Conservation (phyloP, 768 basidiomycete species). For the Lactarius hatsudake region DNA sequence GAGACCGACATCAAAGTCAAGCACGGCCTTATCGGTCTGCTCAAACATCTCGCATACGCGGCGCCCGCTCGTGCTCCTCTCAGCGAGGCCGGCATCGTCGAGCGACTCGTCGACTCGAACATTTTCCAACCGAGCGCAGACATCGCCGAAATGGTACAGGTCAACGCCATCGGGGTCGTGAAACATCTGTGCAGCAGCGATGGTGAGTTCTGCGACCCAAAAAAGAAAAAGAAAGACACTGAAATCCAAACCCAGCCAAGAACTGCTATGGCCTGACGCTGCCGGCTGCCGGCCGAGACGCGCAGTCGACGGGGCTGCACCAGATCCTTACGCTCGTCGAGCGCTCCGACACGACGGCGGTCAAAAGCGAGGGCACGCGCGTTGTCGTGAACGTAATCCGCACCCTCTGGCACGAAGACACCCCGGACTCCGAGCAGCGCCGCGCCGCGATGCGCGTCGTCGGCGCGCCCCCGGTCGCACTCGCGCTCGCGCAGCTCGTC, state of each 20-base stretch:
- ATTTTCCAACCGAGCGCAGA: conserved; percentile 74
- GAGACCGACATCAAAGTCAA: conserved; percentile 76
- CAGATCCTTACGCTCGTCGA: conserved; percentile 72
- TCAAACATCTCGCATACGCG: conserved; percentile 79
- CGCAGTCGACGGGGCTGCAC: conserved; percentile 51
- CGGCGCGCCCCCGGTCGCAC: conserved; percentile 51
- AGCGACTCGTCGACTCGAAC: conserved; percentile 55
- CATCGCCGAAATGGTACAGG: conserved; percentile 83
- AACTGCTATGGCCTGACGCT: conserved; percentile 53
- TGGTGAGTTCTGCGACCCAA: conserved; percentile 44
- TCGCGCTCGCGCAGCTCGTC: conserved; percentile 67
- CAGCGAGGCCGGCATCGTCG: conserved; percentile 60
- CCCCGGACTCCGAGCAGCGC: conserved; percentile 47
- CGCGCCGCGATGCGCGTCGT: conserved; percentile 53
- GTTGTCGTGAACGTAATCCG: conserved; percentile 84
- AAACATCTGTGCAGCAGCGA: conserved; percentile 85
- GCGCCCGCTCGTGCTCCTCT: conserved; percentile 57
- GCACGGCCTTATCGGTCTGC: conserved; percentile 82
- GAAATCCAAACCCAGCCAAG: conserved; percentile 35
- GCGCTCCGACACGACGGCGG: conserved; percentile 75
- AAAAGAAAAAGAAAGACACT: conserved; percentile 7
- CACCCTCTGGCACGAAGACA: conserved; percentile 64
- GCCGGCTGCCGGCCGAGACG: conserved; percentile 35
- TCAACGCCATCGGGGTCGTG: conserved; percentile 80
- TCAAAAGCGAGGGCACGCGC: conserved; percentile 88